These are phyloP conservation scores for Diaporthe ampelina DNA, from an alignment of 2,329 filamentous ascomycete species.

Conservation along the genomic window DNA sequence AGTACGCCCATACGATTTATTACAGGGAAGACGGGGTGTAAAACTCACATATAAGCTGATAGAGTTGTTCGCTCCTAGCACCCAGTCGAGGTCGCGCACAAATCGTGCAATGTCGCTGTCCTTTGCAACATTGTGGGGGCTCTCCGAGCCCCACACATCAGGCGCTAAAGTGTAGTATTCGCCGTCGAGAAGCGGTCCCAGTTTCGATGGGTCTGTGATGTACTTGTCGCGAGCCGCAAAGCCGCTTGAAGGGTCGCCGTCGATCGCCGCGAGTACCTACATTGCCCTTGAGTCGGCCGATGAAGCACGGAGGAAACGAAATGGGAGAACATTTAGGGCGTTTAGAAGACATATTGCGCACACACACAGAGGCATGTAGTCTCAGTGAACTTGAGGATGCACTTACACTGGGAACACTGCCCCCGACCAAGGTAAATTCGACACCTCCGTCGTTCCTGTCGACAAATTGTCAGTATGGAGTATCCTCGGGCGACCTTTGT, in stretches of 20 bases:
- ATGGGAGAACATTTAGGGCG: no score
- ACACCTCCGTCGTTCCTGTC: constrained; percentile 59
- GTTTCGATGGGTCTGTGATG: constrained; percentile 56
- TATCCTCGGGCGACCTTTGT: background rate
- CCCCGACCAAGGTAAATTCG: constrained; percentile 58
- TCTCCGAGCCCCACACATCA: constrained; percentile 59
- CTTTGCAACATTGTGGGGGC: constrained; percentile 52
- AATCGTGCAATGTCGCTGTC: constrained; percentile 48
- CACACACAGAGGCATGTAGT: background rate
- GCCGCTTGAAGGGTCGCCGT: constrained; percentile 57
- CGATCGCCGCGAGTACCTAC: constrained; percentile 57
- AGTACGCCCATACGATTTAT: no score
- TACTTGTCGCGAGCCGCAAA: constrained; percentile 58
- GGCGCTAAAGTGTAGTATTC: constrained; percentile 63
- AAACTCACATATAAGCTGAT: constrained; percentile 59
- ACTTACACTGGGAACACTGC: constrained; percentile 55
- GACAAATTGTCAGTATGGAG: background rate
- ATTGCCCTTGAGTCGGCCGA: no score
- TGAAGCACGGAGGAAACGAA: background rate
- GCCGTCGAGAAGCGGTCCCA: constrained; percentile 62
- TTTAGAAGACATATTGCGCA: background rate
- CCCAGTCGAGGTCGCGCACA: constrained; percentile 53
- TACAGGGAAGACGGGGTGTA: no score
- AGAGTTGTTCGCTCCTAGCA: constrained; percentile 55
- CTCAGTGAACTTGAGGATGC: background rate